Evolutionary conservation across 371 early-diverging fungal genomes (phyloP), one percentile per base, ranked within the genome.

Genomic region (Vittaforma corneae): DNA sequence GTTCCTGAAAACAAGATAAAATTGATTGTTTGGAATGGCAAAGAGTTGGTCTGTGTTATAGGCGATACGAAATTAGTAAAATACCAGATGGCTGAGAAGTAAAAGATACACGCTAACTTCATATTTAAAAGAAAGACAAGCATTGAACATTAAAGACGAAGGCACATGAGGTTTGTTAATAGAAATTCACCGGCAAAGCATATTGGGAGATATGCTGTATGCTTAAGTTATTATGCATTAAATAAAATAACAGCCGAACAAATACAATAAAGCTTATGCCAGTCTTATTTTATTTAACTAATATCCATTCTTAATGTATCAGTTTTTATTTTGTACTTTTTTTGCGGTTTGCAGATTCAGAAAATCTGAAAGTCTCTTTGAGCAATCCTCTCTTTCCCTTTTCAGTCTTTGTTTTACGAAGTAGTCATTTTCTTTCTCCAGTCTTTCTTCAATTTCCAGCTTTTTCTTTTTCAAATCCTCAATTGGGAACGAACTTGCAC

Each of bases 311-410:
- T 14, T 48, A 20, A 14, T 29, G 32, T 18, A 18, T n/a, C 14
- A 52, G 11, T 11, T 18, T 29, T 18, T 14, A 52, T 6, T 6
- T 52, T 3, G 2, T 16, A 22, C 32, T 29, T 24, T 29, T 14
- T 6, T 29, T 5, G 22, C 32, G 14, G 6, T 52, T 60, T 46
- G 4, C 24, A 69, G 38, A 32, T 54, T 35, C 26, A 65, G 9
- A 47, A 72, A 72, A 64, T 75, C 76, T 14, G 48, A 20, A 32
- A 72, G 37, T 59, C 69, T 62, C 58, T 48, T 68, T 55, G 68
- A 65, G 50, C 54, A 69, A 34, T 72, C 66, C 0, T 24, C 22
- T 2, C 58, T 45, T 48, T 75, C 53, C 6, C 56, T 38, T 26
- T 44, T n/a, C 26, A 72, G 35, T 24, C 28, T 59, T 9, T 62